Conservation (phyloP, 208 protist genomes). For the Trichomonas vaginalis region DNA sequence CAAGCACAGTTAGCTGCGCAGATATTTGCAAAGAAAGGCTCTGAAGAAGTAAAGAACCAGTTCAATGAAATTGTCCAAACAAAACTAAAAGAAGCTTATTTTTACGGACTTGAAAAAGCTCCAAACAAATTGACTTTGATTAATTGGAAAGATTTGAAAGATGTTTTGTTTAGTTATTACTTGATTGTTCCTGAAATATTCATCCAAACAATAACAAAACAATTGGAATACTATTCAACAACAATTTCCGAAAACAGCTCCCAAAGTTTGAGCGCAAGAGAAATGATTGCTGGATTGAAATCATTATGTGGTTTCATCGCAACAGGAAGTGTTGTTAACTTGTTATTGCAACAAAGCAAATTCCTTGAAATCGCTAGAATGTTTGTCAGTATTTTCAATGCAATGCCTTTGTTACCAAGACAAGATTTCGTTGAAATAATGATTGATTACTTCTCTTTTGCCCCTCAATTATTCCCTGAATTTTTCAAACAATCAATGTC, state of each 20-base stretch:
- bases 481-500: background rate
- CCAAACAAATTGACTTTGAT: background rate
- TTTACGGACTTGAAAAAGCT: background rate
- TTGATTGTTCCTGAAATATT: background rate
- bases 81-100: background rate
- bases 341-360: background rate
- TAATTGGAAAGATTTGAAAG: background rate
- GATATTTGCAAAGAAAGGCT: background rate
- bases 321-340: background rate
- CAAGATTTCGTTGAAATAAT: background rate
- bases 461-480: background rate
- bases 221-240: background rate
- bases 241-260: background rate
- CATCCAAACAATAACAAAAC: background rate
- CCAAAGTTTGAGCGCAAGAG: background rate
- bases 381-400: background rate
- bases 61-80: background rate
- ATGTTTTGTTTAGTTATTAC: background rate
- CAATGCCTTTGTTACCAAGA: background rate
- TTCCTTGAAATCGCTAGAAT: background rate
- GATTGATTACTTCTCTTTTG: background rate
- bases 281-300: background rate
- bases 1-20: background rate
- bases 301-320: background rate
- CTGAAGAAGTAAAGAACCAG: background rate